Conservation (phyloP, 129 eudicot genomes). For the Chrysanthemum makinoi region DNA sequence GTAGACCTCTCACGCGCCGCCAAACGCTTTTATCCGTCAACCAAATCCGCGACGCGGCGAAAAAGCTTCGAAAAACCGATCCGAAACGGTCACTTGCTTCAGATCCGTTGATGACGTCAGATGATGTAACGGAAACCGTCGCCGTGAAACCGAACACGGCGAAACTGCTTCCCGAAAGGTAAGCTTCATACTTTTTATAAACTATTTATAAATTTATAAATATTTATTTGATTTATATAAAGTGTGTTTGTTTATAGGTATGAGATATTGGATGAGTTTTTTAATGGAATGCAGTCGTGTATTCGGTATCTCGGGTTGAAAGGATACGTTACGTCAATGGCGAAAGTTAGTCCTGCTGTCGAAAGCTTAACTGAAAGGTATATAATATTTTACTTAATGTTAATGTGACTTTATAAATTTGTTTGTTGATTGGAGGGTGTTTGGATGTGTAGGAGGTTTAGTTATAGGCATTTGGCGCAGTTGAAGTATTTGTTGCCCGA, state of each 20-base stretch:
- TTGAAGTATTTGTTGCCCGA: slow-evolving; percentile 75
- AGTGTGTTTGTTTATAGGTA: slow-evolving; percentile 38
- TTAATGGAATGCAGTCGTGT: slow-evolving; percentile 58
- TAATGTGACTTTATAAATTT: background rate
- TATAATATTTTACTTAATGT: background rate
- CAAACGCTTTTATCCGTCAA: slow-evolving; percentile 42
- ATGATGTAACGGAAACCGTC: slow-evolving; percentile 3
- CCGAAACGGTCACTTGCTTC: slow-evolving; percentile 23
- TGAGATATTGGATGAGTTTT: slow-evolving; percentile 60
- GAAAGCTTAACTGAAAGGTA: slow-evolving; percentile 80
- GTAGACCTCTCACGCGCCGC: slow-evolving; percentile 37
- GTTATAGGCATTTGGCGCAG: slow-evolving; percentile 69
- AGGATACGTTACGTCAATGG: slow-evolving; percentile 46
- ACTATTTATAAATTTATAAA: background rate
- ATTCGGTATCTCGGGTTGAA: slow-evolving; percentile 58
- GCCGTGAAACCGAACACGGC: slow-evolving; percentile 20
- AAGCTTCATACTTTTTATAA: background rate
- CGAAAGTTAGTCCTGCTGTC: slow-evolving; percentile 53
- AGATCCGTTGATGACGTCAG: slow-evolving; percentile 27
- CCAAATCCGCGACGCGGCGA: slow-evolving; percentile 50
- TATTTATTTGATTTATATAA: background rate
- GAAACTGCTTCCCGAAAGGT: slow-evolving; percentile 53
- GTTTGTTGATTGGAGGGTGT: background rate
- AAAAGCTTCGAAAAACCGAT: slow-evolving; percentile 36
- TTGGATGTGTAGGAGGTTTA: slow-evolving; percentile 58